Evolutionary conservation across 306 rosid genomes (phyloP).

Genomic region (Cicer chorassanicum): DNA sequence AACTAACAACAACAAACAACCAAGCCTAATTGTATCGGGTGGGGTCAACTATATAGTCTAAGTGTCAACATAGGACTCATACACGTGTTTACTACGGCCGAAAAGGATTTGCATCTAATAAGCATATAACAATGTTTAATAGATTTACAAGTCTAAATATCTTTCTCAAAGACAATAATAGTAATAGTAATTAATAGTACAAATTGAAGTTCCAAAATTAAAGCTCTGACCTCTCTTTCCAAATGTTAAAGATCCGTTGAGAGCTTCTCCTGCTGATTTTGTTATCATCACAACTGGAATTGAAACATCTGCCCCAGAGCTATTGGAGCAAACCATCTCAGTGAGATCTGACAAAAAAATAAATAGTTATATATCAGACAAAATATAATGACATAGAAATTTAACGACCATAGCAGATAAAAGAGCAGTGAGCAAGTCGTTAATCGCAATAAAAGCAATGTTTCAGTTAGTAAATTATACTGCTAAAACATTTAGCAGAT

Average conservation of each 20-base stretch:
- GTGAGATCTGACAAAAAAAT: conserved; percentile 59
- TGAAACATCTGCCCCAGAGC: conserved; percentile 58
- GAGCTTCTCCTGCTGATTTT: conserved; percentile 73
- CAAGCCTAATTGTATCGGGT: neutral
- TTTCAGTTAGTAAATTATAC: conserved; percentile 10
- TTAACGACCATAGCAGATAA: conserved; percentile 10
- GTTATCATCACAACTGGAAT: conserved; percentile 85
- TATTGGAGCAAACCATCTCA: conserved; percentile 84
- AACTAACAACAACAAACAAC: conserved; percentile 33
- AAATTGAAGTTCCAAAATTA: conserved; percentile 39
- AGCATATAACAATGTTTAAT: neutral
- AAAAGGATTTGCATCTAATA: conserved; percentile 12
- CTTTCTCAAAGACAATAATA: conserved; percentile 32
- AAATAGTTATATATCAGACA: conserved; percentile 18
- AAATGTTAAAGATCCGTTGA: conserved; percentile 57
- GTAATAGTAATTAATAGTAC: conserved; percentile 15
- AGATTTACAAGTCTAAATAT: conserved; percentile 15
- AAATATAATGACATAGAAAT: neutral
- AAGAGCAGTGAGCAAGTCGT: conserved; percentile 8
- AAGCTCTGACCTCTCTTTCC: conserved; percentile 69
- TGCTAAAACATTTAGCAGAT: conserved; percentile 9
- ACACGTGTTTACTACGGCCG: neutral
- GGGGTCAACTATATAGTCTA: neutral
- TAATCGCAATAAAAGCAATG: conserved; percentile 18
- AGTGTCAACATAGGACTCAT: neutral